phyloP scores from a whole-genome alignment of 192 early-diverging fungal species.

The Allomyces macrogynus region DNA sequence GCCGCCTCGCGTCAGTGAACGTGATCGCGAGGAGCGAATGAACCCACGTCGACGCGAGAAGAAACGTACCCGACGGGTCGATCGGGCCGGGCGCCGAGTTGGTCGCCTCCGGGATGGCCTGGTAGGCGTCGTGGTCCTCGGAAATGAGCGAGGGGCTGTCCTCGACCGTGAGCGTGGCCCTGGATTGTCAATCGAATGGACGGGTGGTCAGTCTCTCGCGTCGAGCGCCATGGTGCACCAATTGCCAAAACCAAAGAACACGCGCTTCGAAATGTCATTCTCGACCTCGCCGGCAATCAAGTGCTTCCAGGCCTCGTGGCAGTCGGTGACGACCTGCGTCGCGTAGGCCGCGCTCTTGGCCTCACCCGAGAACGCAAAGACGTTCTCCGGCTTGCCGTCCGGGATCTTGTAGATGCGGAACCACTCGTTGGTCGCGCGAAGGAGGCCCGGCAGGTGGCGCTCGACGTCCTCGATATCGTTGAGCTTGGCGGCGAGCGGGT shows the following conservation, averaged over 20 bases:
- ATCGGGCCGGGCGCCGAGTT: slow-evolving; percentile 3
- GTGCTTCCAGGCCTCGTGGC: slow-evolving; percentile 78
- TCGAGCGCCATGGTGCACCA: too few species aligned
- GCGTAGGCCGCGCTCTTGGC: slow-evolving; percentile 74
- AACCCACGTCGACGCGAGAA: slow-evolving; percentile 20
- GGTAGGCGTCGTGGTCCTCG: slow-evolving; percentile 29
- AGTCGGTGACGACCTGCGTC: slow-evolving; percentile 72
- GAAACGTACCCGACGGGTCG: not conserved
- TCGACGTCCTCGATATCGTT: slow-evolving; percentile 99
- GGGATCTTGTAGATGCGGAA: slow-evolving; percentile 99
- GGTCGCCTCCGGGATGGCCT: slow-evolving; percentile 30
- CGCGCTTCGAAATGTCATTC: slow-evolving; percentile 42
- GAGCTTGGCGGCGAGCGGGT: slow-evolving; percentile 89
- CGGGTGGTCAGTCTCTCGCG: too few species aligned
- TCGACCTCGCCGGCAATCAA: slow-evolving; percentile 47
- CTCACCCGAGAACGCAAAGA: slow-evolving; percentile 89
- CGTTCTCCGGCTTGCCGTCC: slow-evolving; percentile 98
- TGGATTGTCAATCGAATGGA: slow-evolving; percentile 9
- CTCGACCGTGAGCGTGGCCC: slow-evolving; percentile 45
- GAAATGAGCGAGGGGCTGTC: slow-evolving; percentile 51
- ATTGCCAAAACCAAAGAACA: not conserved
- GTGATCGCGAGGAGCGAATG: slow-evolving; percentile 44
- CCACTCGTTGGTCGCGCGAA: slow-evolving; percentile 97
- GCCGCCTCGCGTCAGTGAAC: not conserved
- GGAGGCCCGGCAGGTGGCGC: slow-evolving; percentile 83